phyloP scores from a whole-genome alignment of 2,329 filamentous ascomycete genomes.

The Aspergillus luchuensis region DNA sequence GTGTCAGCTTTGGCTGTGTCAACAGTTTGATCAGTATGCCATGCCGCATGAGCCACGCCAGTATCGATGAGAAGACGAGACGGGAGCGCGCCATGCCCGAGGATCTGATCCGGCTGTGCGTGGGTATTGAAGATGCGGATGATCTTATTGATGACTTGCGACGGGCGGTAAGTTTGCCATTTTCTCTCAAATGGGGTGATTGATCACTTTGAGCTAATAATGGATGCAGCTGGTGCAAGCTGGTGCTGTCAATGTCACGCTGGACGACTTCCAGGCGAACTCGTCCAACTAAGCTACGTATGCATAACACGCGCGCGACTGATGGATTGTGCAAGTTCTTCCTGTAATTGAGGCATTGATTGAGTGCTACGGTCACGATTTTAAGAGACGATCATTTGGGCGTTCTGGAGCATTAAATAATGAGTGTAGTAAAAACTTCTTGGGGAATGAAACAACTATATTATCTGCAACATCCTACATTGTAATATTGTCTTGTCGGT shows the following conservation, averaged over 20 bases:
- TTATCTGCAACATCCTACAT: background rate
- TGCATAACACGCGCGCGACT: constrained; percentile 6
- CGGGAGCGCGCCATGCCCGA: constrained; percentile 90
- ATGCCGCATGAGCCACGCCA: constrained; percentile 98
- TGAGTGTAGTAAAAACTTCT: background rate
- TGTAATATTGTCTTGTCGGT: no score
- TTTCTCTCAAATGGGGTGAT: background rate
- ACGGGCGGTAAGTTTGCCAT: constrained; percentile 70
- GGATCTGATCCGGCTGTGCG: constrained; percentile 91
- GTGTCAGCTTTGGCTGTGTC: constrained; percentile 95
- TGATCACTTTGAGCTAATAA: constrained; percentile 16
- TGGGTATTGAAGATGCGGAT: constrained; percentile 90
- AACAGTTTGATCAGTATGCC: constrained; percentile 99
- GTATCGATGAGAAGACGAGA: constrained; percentile 92
- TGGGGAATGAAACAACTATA: background rate
- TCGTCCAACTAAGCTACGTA: constrained; percentile 14
- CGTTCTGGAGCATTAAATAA: background rate
- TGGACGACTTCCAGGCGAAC: constrained; percentile 75
- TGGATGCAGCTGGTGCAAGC: constrained; percentile 77
- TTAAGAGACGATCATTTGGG: background rate
- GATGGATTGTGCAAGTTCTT: background rate
- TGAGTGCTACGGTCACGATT: background rate
- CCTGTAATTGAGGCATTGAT: background rate
- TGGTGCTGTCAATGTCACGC: constrained; percentile 82
- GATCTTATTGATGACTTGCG: constrained; percentile 92